Percentiles rank a stretch among this genome's conserved stretches.
These are phyloP conservation scores for Phaeosphaeriaceae sp. DNA, from an alignment of 2,329 filamentous ascomycete genomes.

Conservation along the genomic window DNA sequence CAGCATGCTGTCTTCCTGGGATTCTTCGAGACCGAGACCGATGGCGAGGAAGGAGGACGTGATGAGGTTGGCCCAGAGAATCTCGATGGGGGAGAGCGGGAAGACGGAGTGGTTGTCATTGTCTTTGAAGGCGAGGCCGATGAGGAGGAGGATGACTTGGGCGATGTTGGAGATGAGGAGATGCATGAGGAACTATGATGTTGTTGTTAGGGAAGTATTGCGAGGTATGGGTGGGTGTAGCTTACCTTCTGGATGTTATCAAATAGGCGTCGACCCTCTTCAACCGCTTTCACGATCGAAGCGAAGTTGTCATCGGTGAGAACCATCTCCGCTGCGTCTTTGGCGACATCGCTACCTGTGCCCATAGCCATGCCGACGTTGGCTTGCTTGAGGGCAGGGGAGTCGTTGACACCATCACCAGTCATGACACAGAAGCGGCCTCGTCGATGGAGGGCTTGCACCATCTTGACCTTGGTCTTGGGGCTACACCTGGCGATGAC, in stretches of 20 bases:
- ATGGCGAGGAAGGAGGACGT: constrained; percentile 57
- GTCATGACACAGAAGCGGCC: constrained; percentile 53
- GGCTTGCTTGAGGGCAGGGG: constrained; percentile 50
- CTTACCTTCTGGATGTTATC: constrained; percentile 51
- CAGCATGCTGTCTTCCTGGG: constrained; percentile 55
- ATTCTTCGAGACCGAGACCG: constrained; percentile 55
- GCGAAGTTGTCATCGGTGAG: constrained; percentile 52
- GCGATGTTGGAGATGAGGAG: constrained; percentile 58
- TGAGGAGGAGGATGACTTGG: constrained; percentile 56
- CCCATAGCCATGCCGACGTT: constrained; percentile 54
- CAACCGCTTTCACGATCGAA: constrained; percentile 50
- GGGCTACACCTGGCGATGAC: constrained; percentile 57
- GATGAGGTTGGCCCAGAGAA: constrained; percentile 57
- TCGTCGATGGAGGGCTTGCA: constrained; percentile 50
- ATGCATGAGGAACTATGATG: constrained; percentile 52
- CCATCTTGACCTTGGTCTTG: constrained; percentile 57
- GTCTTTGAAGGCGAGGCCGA: constrained; percentile 57
- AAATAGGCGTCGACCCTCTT: constrained; percentile 51
- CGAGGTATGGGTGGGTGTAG: neutral
- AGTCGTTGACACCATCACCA: constrained; percentile 52
- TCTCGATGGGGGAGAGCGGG: constrained; percentile 55
- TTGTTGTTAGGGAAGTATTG: neutral
- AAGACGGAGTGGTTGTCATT: constrained; percentile 52
- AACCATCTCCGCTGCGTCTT: constrained; percentile 51
- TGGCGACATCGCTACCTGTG: constrained; percentile 49